These are phyloP conservation scores for Solanum hybrid DNA, from an alignment of 305 asterid genomes.

Conservation along the genomic window DNA sequence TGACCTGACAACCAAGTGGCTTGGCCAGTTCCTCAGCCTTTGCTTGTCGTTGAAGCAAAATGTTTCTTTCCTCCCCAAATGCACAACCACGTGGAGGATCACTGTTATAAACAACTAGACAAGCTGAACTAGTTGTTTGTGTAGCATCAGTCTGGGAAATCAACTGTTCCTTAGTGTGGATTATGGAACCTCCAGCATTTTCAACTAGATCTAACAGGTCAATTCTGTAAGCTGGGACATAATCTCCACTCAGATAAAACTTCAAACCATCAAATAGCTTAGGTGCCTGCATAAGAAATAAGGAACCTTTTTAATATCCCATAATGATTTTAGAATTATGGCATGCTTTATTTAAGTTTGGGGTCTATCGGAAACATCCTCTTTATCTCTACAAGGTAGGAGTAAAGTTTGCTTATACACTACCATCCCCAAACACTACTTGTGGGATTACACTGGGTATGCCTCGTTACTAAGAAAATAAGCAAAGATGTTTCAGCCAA, in stretches of 20 bases:
- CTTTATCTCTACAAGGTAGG: background rate
- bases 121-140: constrained; percentile 10
- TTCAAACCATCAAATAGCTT: constrained; percentile 51
- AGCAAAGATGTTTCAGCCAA: background rate
- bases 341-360: background rate
- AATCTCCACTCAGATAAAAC: constrained; percentile 56
- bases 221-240: constrained; percentile 40
- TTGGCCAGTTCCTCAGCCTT: constrained; percentile 39
- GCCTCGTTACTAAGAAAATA: background rate
- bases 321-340: background rate
- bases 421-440: background rate
- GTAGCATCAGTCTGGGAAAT: constrained; percentile 5
- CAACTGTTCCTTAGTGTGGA: constrained; percentile 35
- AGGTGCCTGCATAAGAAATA: constrained; percentile 41
- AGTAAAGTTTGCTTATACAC: background rate
- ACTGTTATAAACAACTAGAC: constrained; percentile 41
- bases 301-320: background rate
- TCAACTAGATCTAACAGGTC: constrained; percentile 50
- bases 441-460: background rate
- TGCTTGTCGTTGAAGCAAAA: constrained; percentile 19
- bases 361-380: background rate
- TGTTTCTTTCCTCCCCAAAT: constrained; percentile 21
- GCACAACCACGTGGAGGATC: constrained; percentile 32
- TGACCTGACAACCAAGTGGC: constrained; percentile 22
- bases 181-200: constrained; percentile 58